phyloP scores from a whole-genome alignment of 306 rosid genomes.

The Quercus mongolica region DNA sequence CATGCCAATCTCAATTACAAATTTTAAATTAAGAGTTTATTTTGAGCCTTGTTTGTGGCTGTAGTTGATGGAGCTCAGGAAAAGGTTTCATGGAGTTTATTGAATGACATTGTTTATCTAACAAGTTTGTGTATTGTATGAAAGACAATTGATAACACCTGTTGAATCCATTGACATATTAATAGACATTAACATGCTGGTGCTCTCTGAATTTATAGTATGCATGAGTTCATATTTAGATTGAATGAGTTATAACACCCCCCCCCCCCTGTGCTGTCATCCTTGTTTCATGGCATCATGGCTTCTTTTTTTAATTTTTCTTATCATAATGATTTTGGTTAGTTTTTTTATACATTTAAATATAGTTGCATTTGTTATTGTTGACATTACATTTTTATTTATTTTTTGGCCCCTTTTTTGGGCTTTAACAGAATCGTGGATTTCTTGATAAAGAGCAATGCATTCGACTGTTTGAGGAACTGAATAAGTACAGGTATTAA shows the following conservation, averaged over 20 bases:
- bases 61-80: neutral
- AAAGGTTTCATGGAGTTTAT: neutral
- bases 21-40: neutral
- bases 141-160: neutral
- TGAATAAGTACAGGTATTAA: slow-evolving; percentile 79
- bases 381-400: slow-evolving; percentile 9
- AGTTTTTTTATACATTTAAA: slow-evolving; percentile 14
- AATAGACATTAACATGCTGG: neutral
- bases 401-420: slow-evolving; percentile 23
- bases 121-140: neutral
- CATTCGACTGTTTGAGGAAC: slow-evolving; percentile 75
- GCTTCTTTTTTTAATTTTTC: neutral
- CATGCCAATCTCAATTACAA: no score
- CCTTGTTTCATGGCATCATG: neutral
- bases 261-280: neutral
- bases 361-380: slow-evolving; percentile 12
- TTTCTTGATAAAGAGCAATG: slow-evolving; percentile 69
- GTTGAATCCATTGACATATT: neutral
- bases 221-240: neutral
- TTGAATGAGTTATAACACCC: neutral
- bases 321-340: neutral
- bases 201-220: neutral
- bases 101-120: neutral
- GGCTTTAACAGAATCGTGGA: slow-evolving; percentile 49
- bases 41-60: neutral